These are phyloP conservation scores for Marsdenia floribunda DNA, from an alignment of 257 asterid genomes.

Conservation along the genomic window DNA sequence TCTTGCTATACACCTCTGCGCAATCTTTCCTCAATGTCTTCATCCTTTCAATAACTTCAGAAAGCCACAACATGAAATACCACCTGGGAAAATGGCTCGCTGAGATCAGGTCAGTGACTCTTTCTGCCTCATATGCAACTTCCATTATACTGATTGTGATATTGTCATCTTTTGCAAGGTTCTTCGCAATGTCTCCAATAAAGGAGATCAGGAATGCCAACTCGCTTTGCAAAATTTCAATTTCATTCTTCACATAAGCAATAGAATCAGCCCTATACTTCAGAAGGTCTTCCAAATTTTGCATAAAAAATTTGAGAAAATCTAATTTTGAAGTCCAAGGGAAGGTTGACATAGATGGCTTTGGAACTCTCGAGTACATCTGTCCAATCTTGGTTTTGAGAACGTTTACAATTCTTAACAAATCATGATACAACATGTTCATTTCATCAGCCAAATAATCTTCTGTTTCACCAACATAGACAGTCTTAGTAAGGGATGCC, in stretches of 20 bases:
- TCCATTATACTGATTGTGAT: neutral
- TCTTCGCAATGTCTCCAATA: neutral
- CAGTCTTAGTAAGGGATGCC: neutral
- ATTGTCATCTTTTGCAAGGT: neutral
- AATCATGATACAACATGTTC: neutral
- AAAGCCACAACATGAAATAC: conserved; percentile 12
- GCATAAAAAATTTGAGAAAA: neutral
- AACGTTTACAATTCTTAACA: neutral
- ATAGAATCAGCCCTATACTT: neutral
- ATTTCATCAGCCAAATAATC: neutral
- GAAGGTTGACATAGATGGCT: neutral
- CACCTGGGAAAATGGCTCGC: neutral
- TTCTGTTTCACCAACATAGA: neutral
- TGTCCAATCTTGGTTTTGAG: neutral
- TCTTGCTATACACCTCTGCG: neutral
- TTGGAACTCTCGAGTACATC: neutral
- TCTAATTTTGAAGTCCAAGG: conserved; percentile 8
- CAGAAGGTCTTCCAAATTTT: conserved; percentile 4
- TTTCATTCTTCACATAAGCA: conserved; percentile 1
- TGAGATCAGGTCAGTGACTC: conserved; percentile 16
- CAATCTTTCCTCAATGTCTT: neutral
- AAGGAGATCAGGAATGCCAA: neutral
- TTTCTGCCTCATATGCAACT: conserved; percentile 1
- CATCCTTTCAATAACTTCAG: conserved; percentile 11
- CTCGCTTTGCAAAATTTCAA: neutral